These are phyloP conservation scores for Acrodontium crateriforme DNA, from an alignment of 2,329 filamentous ascomycete species.

Conservation along the genomic window DNA sequence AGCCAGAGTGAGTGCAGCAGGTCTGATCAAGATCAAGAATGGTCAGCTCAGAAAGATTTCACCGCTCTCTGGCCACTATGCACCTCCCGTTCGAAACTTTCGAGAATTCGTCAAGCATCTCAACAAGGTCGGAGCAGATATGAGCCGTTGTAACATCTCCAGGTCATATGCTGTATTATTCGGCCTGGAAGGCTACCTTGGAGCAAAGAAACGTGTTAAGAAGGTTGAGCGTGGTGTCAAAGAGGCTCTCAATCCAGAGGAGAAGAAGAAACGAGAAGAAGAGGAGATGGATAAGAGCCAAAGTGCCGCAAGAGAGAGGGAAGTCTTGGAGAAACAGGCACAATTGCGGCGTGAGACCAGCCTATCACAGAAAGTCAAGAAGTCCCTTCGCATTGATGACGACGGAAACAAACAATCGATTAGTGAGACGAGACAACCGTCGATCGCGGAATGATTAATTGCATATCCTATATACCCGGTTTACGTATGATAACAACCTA, in stretches of 20 bases:
- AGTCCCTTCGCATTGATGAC: slow-evolving; percentile 9
- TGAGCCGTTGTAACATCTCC: slow-evolving; percentile 63
- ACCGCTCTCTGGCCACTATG: slow-evolving; percentile 62
- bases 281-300: slow-evolving; percentile 43
- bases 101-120: slow-evolving; percentile 64
- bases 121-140: slow-evolving; percentile 61
- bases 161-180: slow-evolving; percentile 71
- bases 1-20: slow-evolving; percentile 66
- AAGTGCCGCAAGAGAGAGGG: slow-evolving; percentile 47
- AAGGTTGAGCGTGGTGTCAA: slow-evolving; percentile 39
- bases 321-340: slow-evolving; percentile 29
- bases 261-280: slow-evolving; percentile 33
- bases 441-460: too few species aligned
- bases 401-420: too few species aligned
- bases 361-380: slow-evolving; percentile 24
- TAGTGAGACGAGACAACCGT: too few species aligned
- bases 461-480: too few species aligned
- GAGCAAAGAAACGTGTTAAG: slow-evolving; percentile 53
- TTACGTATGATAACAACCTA: too few species aligned
- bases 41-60: slow-evolving; percentile 63
- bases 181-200: slow-evolving; percentile 67
- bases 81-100: slow-evolving; percentile 72
- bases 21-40: slow-evolving; percentile 71
- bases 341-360: slow-evolving; percentile 24
- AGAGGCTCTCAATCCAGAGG: slow-evolving; percentile 48